These are phyloP conservation scores for Cercospora sojina DNA, from an alignment of 2,329 filamentous ascomycete species.

Conservation along the genomic window DNA sequence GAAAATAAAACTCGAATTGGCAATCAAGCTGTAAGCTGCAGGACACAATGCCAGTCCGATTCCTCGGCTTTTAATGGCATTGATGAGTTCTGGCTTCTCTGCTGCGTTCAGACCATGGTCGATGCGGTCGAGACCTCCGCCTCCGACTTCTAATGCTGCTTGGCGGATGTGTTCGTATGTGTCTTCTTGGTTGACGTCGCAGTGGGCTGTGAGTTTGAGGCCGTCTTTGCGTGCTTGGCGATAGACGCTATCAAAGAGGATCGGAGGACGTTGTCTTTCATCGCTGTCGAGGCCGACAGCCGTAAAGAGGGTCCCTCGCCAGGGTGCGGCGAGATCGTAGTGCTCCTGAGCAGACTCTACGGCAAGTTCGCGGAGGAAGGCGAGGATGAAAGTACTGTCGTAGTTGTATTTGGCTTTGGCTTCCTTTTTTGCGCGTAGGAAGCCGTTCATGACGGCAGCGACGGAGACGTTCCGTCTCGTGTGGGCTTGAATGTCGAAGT, in stretches of 20 bases:
- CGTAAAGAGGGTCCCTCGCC: slow-evolving; percentile 44
- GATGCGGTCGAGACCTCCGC: slow-evolving; percentile 41
- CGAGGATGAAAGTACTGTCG: slow-evolving; percentile 42
- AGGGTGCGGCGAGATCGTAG: slow-evolving; percentile 44
- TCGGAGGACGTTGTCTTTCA: slow-evolving; percentile 48
- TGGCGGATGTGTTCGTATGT: slow-evolving; percentile 47
- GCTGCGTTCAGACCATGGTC: slow-evolving; percentile 47
- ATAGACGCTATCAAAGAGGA: slow-evolving; percentile 47
- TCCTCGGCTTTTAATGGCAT: slow-evolving; percentile 34
- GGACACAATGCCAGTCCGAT: slow-evolving; percentile 47
- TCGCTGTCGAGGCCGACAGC: slow-evolving; percentile 52
- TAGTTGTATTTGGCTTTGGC: slow-evolving; percentile 16
- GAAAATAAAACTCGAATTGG: slow-evolving; percentile 45
- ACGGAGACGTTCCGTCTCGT: slow-evolving; percentile 41
- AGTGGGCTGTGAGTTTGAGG: slow-evolving; percentile 51
- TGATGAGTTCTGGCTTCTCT: slow-evolving; percentile 39
- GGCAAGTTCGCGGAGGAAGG: slow-evolving; percentile 46
- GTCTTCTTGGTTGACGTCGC: slow-evolving; percentile 54
- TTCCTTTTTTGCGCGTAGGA: slow-evolving; percentile 29
- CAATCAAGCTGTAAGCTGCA: slow-evolving; percentile 44
- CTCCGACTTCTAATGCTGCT: slow-evolving; percentile 34
- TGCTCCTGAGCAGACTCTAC: slow-evolving; percentile 42
- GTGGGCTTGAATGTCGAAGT: slow-evolving; percentile 48
- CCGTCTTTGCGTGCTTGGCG: slow-evolving; percentile 42
- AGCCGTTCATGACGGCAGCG: slow-evolving; percentile 40